Percentiles rank a stretch among this genome's conserved stretches.
phyloP scores from a whole-genome alignment of 768 basidiomycete genomes.

The Candolleomyces eurysporus region DNA sequence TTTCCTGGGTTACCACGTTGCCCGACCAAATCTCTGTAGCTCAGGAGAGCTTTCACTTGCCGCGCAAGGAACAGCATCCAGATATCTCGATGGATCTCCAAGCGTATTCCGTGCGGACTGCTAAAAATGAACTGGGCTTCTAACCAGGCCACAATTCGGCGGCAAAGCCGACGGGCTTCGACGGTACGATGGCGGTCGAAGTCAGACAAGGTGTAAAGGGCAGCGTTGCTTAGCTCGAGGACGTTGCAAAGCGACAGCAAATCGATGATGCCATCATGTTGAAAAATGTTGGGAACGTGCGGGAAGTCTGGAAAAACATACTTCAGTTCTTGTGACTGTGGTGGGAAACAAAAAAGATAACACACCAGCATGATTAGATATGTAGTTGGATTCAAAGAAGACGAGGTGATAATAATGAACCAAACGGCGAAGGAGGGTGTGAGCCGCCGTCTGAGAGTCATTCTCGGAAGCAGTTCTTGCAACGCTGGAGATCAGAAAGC shows the following conservation, averaged over 20 bases:
- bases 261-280: background rate
- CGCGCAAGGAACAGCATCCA: background rate
- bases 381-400: background rate
- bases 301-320: background rate
- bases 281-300: background rate
- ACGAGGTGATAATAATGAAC: background rate
- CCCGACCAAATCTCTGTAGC: background rate
- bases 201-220: background rate
- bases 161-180: background rate
- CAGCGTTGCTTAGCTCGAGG: background rate
- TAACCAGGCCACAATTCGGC: background rate
- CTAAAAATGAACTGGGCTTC: background rate
- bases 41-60: background rate
- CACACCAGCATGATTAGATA: background rate
- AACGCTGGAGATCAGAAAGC: background rate
- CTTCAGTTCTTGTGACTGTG: no score
- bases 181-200: background rate
- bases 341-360: no score
- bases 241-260: background rate
- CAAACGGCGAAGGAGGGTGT: background rate
- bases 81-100: background rate
- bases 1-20: background rate
- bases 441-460: background rate
- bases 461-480: background rate
- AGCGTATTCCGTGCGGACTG: background rate